Percentiles rank a stretch among this genome's conserved stretches.
Conservation (phyloP, 2,329 filamentous ascomycete genomes). For the Pseudogymnoascus sp. region DNA sequence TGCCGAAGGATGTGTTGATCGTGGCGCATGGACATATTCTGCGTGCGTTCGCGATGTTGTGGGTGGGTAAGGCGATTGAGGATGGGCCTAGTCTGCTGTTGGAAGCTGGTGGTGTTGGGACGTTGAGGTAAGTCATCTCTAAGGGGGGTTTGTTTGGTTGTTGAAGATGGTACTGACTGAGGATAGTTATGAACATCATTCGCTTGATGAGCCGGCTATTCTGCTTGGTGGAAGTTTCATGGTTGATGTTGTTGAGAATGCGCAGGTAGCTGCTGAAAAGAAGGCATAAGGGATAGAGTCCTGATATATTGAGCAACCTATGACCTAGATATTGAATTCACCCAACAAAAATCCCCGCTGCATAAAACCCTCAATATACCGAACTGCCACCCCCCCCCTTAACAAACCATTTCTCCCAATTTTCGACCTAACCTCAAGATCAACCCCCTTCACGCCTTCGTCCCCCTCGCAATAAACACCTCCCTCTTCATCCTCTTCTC, state of each 20-base stretch:
- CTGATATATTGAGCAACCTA: background rate
- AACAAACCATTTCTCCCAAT: background rate
- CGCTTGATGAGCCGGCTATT: slow-evolving; percentile 70
- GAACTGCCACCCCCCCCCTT: background rate
- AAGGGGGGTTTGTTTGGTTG: background rate
- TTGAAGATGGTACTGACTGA: background rate
- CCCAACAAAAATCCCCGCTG: background rate
- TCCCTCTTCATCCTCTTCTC: slow-evolving; percentile 32
- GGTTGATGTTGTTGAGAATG: slow-evolving; percentile 28
- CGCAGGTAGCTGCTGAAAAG: background rate
- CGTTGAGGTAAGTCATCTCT: slow-evolving; percentile 52
- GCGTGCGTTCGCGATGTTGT: slow-evolving; percentile 79
- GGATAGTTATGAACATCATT: slow-evolving; percentile 67
- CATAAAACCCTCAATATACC: background rate
- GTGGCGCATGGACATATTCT: slow-evolving; percentile 90
- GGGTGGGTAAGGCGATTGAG: slow-evolving; percentile 66
- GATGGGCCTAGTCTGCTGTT: slow-evolving; percentile 73
- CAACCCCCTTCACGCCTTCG: slow-evolving; percentile 27
- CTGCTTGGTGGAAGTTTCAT: slow-evolving; percentile 67
- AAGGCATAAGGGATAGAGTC: background rate
- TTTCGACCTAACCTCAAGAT: too few species aligned
- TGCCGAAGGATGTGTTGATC: slow-evolving; percentile 61
- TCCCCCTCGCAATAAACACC: slow-evolving; percentile 45
- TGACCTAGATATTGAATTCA: background rate
- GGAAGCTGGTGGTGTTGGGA: slow-evolving; percentile 82